Evolutionary conservation across 805 yeast genomes (phyloP).

Genomic region (Saturnispora serradocipensis): DNA sequence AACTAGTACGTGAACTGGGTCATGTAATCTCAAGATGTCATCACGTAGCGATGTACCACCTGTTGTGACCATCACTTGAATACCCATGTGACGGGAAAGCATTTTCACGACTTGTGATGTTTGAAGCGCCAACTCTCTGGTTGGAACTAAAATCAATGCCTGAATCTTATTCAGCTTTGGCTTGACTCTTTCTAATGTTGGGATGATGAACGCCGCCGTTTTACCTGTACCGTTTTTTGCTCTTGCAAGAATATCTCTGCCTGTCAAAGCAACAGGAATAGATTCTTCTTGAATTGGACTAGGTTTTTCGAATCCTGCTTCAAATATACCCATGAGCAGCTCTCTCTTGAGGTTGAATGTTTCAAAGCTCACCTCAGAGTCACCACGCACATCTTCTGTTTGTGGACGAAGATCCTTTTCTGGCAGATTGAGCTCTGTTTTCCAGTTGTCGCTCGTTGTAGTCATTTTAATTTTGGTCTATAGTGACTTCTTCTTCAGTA

Average conservation of each 20-base stretch:
- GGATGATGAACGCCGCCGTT: conserved; percentile 95
- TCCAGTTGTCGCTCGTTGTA: conserved; percentile 47
- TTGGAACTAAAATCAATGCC: conserved; percentile 89
- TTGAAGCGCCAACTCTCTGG: conserved; percentile 95
- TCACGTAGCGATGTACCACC: conserved; percentile 95
- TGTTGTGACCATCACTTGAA: conserved; percentile 95
- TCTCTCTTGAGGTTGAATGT: conserved; percentile 89
- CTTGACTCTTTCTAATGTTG: conserved; percentile 80
- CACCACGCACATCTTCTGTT: conserved; percentile 89
- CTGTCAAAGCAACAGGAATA: conserved; percentile 90
- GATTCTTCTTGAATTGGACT: conserved; percentile 97
- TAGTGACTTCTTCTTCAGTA: neutral
- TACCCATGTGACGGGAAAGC: conserved; percentile 84
- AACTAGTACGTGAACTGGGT: conserved; percentile 87
- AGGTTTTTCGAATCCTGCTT: conserved; percentile 97
- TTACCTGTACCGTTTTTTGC: conserved; percentile 99
- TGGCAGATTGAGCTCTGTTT: conserved; percentile 63
- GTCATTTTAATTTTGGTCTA: neutral
- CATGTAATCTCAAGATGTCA: conserved; percentile 87
- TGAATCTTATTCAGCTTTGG: conserved; percentile 80
- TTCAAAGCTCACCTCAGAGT: conserved; percentile 81
- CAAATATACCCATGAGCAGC: conserved; percentile 94
- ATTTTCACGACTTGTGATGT: conserved; percentile 97
- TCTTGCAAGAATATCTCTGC: conserved; percentile 92
- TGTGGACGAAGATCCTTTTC: conserved; percentile 87